phyloP scores from a whole-genome alignment of 345 rosid genomes.

The Syzygium aqueum region DNA sequence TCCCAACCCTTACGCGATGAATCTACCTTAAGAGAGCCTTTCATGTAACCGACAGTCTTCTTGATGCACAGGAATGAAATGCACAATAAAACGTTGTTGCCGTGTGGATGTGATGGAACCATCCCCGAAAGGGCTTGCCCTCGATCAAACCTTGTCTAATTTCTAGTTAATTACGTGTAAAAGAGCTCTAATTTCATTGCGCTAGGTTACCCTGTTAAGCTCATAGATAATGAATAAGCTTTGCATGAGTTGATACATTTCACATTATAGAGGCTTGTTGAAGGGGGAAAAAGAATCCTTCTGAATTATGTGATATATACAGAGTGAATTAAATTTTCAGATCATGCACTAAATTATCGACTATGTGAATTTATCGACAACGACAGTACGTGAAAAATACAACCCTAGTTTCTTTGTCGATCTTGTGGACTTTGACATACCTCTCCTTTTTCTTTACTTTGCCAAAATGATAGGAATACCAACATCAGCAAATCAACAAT shows the following conservation, averaged over 20 bases:
- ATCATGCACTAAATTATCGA: not conserved
- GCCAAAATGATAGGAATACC: not conserved
- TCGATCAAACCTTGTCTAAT: not conserved
- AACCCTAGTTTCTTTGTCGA: not conserved
- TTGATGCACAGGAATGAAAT: not conserved
- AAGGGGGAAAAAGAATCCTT: not conserved
- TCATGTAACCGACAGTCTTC: not conserved
- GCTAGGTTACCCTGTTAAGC: not conserved
- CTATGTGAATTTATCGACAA: not conserved
- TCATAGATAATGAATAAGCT: not conserved
- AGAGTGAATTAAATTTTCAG: not conserved
- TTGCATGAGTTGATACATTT: not conserved
- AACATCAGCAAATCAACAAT: not conserved
- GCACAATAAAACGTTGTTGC: not conserved
- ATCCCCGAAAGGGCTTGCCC: not conserved
- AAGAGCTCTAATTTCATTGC: not conserved
- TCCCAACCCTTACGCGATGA: not conserved
- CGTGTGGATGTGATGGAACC: not conserved
- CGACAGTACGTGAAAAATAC: fast-evolving
- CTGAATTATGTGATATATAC: not conserved
- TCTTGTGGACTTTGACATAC: not conserved
- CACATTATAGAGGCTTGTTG: not conserved
- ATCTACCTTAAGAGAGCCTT: not conserved
- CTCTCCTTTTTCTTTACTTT: not conserved
- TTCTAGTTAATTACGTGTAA: not conserved